Evolutionary conservation across 78 protist species (phyloP).

Genomic region (Chrysochromulina tobinii): DNA sequence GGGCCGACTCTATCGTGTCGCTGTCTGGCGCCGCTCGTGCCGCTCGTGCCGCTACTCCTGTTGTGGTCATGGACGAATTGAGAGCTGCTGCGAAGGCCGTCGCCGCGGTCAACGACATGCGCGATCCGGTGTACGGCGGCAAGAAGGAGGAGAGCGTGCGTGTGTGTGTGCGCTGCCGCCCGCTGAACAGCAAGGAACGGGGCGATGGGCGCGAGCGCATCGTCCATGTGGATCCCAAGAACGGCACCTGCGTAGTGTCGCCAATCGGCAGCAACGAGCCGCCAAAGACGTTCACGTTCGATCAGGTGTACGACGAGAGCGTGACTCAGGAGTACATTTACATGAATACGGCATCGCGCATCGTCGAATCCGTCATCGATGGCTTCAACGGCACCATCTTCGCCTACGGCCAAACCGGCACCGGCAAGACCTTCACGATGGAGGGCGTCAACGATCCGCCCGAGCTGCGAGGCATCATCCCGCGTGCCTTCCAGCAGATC

Average conservation of each 20-base stretch:
- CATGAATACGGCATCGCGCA: constrained; percentile 6
- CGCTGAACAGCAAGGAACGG: constrained; percentile 39
- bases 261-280: background rate
- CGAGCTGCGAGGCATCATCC: constrained; percentile 49
- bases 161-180: constrained; percentile 56
- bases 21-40: no score
- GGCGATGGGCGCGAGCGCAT: background rate
- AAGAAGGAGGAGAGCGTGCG: constrained; percentile 19
- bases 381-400: constrained; percentile 29
- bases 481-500: constrained; percentile 33
- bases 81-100: no score
- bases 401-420: constrained; percentile 29
- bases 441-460: constrained; percentile 28
- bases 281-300: constrained; percentile 51
- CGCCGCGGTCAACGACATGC: no score
- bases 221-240: background rate
- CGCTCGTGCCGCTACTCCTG: no score
- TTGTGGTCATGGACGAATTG: no score
- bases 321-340: background rate
- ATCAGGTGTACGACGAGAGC: background rate
- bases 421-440: constrained; percentile 26
- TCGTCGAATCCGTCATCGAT: constrained; percentile 33
- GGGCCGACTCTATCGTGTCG: no score
- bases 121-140: no score
- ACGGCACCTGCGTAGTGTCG: background rate